Base-by-base conservation (phyloP, 768 basidiomycete genomes). In the Mycena indigotica region DNA sequence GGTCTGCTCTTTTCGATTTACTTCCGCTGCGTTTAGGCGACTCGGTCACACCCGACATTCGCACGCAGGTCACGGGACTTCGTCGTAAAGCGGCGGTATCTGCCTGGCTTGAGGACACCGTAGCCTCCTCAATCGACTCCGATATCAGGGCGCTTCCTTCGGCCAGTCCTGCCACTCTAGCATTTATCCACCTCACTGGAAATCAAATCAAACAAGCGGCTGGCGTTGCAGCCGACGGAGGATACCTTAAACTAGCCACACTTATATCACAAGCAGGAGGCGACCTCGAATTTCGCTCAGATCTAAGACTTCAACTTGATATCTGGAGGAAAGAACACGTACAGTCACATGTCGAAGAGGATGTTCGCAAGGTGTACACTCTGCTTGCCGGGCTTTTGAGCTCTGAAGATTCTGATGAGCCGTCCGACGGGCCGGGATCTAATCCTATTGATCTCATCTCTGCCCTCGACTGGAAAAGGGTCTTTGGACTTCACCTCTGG, bases 401-500 rank as follows among this genome's bases (percentile, higher is more conserved):
- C 57, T 80, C 83, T 58, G 77, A 87, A 10, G 79, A 85, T 57
- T 80, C 83, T 58, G 77, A 87, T 10, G 78, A 82, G 41, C 85
- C 81, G 28, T 80, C 77, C 50, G 78, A 73, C 58, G 81, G 82
- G 2, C 76, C 77, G 25, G 84, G 82, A 17, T 64, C 80, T 23
- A 73, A 72, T 61, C 85, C 88, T 54, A 67, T 92, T 25, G 75
- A 84, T 54, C 76, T 97, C 4, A 77, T 85, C 17, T 76, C 86
- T 52, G 89, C 84, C 0, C 72, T 98, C 52, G 95, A 97, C 69
- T 99, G 97, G 97, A 95, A 94, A 70, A 85, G 94, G 19, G 87
- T 88, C 1, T 91, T 98, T 68, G 97, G 93, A 2, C 74, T 98
- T 41, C 87, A 88, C 59, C 74, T 98, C 28, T 99, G 97, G 97